These are phyloP conservation scores for Microstegium vimineum DNA, from an alignment of 176 grass and related monocot species.

Conservation along the genomic window DNA sequence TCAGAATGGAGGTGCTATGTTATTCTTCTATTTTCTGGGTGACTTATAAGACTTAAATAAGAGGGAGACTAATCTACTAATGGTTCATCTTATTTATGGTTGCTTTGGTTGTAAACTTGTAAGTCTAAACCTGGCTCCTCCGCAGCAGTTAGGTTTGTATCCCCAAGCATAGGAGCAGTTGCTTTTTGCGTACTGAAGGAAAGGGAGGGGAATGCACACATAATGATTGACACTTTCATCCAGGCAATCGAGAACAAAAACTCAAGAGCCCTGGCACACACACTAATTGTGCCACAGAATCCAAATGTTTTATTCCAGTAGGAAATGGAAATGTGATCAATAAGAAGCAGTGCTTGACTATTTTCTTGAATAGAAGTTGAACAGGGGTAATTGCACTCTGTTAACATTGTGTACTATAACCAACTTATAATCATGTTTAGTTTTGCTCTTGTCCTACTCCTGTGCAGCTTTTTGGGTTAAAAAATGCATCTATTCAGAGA, in stretches of 20 bases:
- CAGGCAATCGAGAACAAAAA: background rate
- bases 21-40: background rate
- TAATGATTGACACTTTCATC: background rate
- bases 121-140: background rate
- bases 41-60: background rate
- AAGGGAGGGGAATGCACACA: background rate
- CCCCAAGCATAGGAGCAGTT: background rate
- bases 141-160: background rate
- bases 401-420: background rate
- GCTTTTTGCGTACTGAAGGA: background rate
- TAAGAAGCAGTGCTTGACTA: background rate
- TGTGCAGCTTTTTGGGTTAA: slow-evolving; percentile 91
- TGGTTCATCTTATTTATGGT: background rate
- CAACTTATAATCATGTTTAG: background rate
- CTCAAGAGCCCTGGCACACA: background rate
- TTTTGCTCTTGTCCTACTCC: slow-evolving; percentile 15
- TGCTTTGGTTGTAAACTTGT: background rate
- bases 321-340: background rate
- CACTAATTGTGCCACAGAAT: background rate
- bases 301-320: slow-evolving; percentile 8
- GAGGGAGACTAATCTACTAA: background rate
- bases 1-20: background rate
- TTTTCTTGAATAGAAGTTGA: background rate
- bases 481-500: slow-evolving; percentile 78
- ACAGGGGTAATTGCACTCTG: background rate